Evolutionary conservation across 2,329 filamentous ascomycete species (phyloP).

Genomic region (Sordariomycetes sp.): DNA sequence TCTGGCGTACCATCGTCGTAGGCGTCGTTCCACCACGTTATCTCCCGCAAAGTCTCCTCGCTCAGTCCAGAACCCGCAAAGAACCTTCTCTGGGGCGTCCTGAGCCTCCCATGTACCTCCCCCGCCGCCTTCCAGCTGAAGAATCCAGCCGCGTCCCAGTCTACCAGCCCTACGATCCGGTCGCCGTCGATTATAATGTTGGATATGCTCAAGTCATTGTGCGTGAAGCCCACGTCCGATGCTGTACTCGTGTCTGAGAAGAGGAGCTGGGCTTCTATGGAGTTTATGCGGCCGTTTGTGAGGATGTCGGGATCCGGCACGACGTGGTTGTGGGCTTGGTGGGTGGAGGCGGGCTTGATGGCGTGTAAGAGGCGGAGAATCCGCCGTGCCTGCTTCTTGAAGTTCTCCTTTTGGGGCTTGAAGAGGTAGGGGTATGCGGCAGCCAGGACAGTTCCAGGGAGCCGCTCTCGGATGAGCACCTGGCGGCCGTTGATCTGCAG

Average conservation of each 20-base stretch:
- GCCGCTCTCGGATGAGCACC: slow-evolving; percentile 22
- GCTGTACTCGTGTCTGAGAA: slow-evolving; percentile 11
- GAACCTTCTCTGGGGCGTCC: slow-evolving; percentile 11
- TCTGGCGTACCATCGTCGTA: slow-evolving; percentile 5
- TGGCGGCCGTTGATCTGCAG: slow-evolving; percentile 19
- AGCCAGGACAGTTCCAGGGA: slow-evolving; percentile 20
- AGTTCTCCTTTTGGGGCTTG: slow-evolving; percentile 14
- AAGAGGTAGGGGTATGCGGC: slow-evolving; percentile 23
- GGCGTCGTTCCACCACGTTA: slow-evolving; percentile 10
- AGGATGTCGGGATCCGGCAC: slow-evolving; percentile 9
- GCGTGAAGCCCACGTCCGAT: slow-evolving; percentile 19
- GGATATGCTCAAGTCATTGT: slow-evolving; percentile 22
- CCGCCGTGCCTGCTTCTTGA: slow-evolving; percentile 19
- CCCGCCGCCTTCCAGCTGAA: slow-evolving; percentile 16
- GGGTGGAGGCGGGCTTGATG: slow-evolving; percentile 11
- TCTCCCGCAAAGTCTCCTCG: slow-evolving; percentile 7
- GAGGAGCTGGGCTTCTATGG: slow-evolving; percentile 18
- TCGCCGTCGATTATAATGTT: slow-evolving; percentile 23
- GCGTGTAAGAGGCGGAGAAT: slow-evolving; percentile 16
- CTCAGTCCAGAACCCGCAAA: slow-evolving; percentile 9
- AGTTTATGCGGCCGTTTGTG: slow-evolving; percentile 13
- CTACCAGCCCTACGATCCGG: slow-evolving; percentile 22
- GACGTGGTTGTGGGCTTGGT: slow-evolving; percentile 11
- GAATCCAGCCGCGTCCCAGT: slow-evolving; percentile 28
- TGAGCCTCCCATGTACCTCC: slow-evolving; percentile 13